These are phyloP conservation scores for Chionographis japonica DNA, from an alignment of 106 monocot genomes.

Conservation along the genomic window DNA sequence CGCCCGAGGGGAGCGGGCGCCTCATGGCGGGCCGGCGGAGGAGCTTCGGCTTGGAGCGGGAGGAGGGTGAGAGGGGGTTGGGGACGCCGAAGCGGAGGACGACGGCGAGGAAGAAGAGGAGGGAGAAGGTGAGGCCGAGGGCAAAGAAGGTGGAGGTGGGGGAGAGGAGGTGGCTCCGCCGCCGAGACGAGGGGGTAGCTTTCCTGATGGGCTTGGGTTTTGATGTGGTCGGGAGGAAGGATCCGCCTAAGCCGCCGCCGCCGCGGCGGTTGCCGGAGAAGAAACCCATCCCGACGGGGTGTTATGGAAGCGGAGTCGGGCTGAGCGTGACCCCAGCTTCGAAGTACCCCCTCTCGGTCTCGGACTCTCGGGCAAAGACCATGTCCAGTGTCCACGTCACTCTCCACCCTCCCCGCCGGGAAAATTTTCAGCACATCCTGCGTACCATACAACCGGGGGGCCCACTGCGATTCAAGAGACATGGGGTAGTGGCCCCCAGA, in stretches of 20 bases:
- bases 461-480: too few relatives aligned
- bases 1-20: slow-evolving; percentile 15
- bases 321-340: too few relatives aligned
- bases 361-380: too few relatives aligned
- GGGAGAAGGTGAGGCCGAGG: slow-evolving; percentile 43
- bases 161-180: slow-evolving; percentile 14
- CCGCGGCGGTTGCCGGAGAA: slow-evolving; percentile 63
- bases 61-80: slow-evolving; percentile 16
- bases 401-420: too few relatives aligned
- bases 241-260: slow-evolving; percentile 16
- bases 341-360: too few relatives aligned
- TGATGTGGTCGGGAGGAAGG: slow-evolving; percentile 48
- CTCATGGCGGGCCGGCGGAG: slow-evolving; percentile 23
- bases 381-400: too few relatives aligned
- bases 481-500: too few relatives aligned
- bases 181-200: slow-evolving; percentile 20
- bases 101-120: slow-evolving; percentile 55
- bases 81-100: slow-evolving; percentile 46
- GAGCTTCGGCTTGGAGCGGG: slow-evolving; percentile 7
- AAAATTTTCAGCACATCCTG: too few relatives aligned
- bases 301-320: too few relatives aligned
- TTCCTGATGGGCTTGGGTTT: slow-evolving; percentile 18
- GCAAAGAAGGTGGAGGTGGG: slow-evolving; percentile 42
- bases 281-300: slow-evolving; percentile 28
- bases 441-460: too few relatives aligned